Conservation (phyloP, 208 protist genomes). For the Strigomonas culicis region DNA sequence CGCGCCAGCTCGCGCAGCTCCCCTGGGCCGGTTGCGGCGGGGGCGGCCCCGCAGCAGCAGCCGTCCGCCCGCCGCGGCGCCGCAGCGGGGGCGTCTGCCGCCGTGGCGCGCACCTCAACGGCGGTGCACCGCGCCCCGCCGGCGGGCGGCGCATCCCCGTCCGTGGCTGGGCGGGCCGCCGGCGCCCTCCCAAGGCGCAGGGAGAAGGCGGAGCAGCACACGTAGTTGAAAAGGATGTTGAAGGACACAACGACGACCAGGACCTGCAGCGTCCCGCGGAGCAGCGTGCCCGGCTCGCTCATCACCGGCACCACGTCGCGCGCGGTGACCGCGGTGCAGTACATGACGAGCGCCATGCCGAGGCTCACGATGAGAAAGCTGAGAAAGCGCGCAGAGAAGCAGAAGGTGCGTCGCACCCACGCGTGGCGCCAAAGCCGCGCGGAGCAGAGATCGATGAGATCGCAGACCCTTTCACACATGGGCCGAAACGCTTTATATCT, state of each 20-base stretch:
- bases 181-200: conserved; percentile 21
- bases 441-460: no score
- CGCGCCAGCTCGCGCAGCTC: conserved; percentile 33
- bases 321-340: conserved; percentile 35
- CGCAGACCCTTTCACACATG: no score
- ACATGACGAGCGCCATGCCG: conserved; percentile 41
- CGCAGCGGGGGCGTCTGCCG: not conserved
- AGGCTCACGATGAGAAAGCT: no score
- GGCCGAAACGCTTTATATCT: no score
- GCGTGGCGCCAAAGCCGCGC: no score
- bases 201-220: conserved; percentile 45
- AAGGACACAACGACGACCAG: conserved; percentile 44
- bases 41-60: not conserved
- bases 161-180: conserved; percentile 4
- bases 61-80: not conserved
- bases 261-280: conserved; percentile 27
- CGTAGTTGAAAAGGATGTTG: conserved; percentile 66
- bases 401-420: no score
- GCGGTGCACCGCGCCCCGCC: conserved; percentile 11
- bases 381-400: no score
- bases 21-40: not conserved
- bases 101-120: not conserved
- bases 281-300: conserved; percentile 17
- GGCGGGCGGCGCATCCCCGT: not conserved
- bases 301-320: conserved; percentile 51